These are phyloP conservation scores for Obelidium mucronatum DNA, from an alignment of 192 early-diverging fungal species.

Conservation along the genomic window DNA sequence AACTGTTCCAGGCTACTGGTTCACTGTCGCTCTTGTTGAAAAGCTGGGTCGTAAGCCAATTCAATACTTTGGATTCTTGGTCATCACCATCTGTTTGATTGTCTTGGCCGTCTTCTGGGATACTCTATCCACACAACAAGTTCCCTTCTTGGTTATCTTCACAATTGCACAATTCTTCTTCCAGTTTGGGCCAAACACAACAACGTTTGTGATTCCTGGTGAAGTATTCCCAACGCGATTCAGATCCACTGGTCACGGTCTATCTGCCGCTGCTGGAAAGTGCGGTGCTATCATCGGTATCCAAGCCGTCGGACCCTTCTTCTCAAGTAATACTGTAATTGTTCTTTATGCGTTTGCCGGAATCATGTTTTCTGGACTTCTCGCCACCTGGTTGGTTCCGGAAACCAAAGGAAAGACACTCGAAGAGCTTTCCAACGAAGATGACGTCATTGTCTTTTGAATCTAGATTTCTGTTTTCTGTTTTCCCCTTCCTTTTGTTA, in stretches of 20 bases:
- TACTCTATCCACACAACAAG: slow-evolving; percentile 14
- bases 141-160: slow-evolving; percentile 54
- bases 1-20: slow-evolving; percentile 92
- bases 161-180: too few relatives aligned
- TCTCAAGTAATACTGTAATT: slow-evolving; percentile 23
- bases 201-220: too few relatives aligned
- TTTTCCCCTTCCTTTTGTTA: too few relatives aligned
- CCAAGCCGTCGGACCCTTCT: slow-evolving; percentile 53
- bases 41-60: slow-evolving; percentile 88
- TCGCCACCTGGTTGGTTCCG: slow-evolving; percentile 70
- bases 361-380: slow-evolving; percentile 63
- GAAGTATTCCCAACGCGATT: slow-evolving; percentile 77
- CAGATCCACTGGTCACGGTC: slow-evolving; percentile 80
- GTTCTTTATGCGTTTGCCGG: slow-evolving; percentile 42
- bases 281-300: slow-evolving; percentile 72
- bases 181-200: too few relatives aligned
- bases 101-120: slow-evolving; percentile 47
- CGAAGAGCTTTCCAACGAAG: slow-evolving; percentile 65
- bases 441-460: too few relatives aligned
- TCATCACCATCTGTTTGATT: slow-evolving; percentile 78
- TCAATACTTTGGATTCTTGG: slow-evolving; percentile 87
- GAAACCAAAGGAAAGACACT: slow-evolving; percentile 82
- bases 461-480: too few relatives aligned
- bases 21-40: slow-evolving; percentile 90
- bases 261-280: slow-evolving; percentile 80